Evolutionary conservation across 163 green algal species (phyloP).

Genomic region (Coccomyxa subellipsoidea): DNA sequence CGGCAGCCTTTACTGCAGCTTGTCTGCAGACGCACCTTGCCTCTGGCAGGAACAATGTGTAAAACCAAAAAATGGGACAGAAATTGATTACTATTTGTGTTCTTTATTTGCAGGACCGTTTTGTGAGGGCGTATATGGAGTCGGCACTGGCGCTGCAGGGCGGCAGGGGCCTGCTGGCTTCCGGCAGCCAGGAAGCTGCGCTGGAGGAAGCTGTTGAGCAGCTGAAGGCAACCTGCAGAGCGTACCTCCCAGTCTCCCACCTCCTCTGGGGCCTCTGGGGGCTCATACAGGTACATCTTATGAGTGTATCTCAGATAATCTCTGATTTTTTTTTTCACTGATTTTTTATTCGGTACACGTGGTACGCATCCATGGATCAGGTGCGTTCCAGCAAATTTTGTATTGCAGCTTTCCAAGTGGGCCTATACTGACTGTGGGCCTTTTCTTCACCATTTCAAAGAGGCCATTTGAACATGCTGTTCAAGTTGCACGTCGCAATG

Average conservation of each 20-base stretch:
- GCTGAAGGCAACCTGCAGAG: slow-evolving; percentile 39
- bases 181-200: neutral
- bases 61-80: too few species aligned
- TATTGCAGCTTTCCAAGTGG: neutral
- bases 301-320: neutral
- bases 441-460: neutral
- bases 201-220: slow-evolving; percentile 10
- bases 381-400: too few species aligned
- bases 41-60: too few species aligned
- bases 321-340: neutral
- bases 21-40: too few species aligned
- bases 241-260: slow-evolving; percentile 54
- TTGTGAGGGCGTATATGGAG: slow-evolving; percentile 48
- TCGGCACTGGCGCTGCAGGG: slow-evolving; percentile 14
- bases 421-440: neutral
- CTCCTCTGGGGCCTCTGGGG: slow-evolving; percentile 75
- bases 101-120: slow-evolving; percentile 18
- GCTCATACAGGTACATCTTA: slow-evolving; percentile 45
- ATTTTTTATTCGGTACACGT: neutral
- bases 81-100: neutral
- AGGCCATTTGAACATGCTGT: too few species aligned
- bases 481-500: too few species aligned
- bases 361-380: too few species aligned
- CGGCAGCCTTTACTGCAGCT: too few species aligned
- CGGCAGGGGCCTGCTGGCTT: neutral